Base-by-base conservation (phyloP, 352 stramenopile genomes). In the Globisporangium carolinianum region DNA sequence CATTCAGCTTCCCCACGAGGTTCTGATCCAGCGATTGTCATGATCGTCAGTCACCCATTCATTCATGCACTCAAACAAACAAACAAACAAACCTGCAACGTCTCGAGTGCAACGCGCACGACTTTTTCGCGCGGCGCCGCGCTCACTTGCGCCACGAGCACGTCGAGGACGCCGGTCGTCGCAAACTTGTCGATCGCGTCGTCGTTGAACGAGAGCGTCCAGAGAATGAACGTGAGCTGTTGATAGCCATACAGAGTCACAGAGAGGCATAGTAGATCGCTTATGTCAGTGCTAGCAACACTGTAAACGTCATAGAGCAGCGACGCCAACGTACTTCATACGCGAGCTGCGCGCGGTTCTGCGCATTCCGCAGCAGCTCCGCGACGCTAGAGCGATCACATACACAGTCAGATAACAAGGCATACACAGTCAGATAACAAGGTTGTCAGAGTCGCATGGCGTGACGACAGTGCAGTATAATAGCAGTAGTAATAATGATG, bases 41-140 rank as follows among this genome's bases (percentile, higher is more conserved):
- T 32, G 1, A 32, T 32, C 24, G 24, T 32, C 24, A 32, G 3
- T 32, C 24, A 32, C 24, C 42, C 12, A 17, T n/a, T 11, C 42
- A 47, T n/a, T 11, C 5, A 3, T 5, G 17, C 10, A 46, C 41
- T 58, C 7, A 36, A 6, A 4, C n/a, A 47, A 36, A 6, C 24
- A 38, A 36, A 49, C 4, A 18, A 14, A 15, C 61, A 48, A 46
- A 94, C 83, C 74, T 91, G 79, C 43, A 99, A 79, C 37, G 94
- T 82, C 60, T 97, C 87, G 41, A 99, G 70, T 24, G 92, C 86
- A 6, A 99, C 95, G 49, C 96, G 91, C 48, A 98, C 91, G 47
- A 99, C 93, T 73, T 99, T 99, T 61, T 98, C 94, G 59, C 93
- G 86, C 32, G 92, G 95, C n/a, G 96, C 95, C n/a, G 90, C 83